Evolutionary conservation across 2,329 filamentous ascomycete genomes (phyloP).

Genomic region (Exophiala xenobiotica): DNA sequence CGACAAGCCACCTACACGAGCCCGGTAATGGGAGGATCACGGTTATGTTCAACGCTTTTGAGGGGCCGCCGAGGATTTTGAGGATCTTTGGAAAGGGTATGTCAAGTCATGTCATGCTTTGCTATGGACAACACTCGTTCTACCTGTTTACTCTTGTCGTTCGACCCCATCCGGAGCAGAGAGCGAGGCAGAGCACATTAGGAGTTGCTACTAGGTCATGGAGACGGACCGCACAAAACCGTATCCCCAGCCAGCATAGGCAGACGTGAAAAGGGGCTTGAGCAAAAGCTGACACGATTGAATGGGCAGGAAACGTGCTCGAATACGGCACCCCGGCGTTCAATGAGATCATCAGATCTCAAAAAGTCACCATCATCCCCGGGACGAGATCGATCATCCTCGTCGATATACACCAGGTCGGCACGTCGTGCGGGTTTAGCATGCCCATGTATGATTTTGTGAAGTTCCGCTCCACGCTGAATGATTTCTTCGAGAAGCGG

Average conservation of each 20-base stretch:
- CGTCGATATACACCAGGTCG: constrained; percentile 62
- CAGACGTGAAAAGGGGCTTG: neutral
- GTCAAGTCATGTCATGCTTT: neutral
- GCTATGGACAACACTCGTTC: no score
- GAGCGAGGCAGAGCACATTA: neutral
- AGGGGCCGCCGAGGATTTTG: constrained; percentile 59
- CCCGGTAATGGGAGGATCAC: constrained; percentile 66
- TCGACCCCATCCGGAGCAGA: no score
- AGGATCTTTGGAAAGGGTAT: constrained; percentile 38
- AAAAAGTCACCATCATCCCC: constrained; percentile 36
- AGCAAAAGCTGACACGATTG: neutral
- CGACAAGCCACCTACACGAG: constrained; percentile 72
- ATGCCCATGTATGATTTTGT: constrained; percentile 41
- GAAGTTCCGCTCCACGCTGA: constrained; percentile 24
- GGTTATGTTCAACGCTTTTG: constrained; percentile 71
- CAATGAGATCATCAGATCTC: constrained; percentile 37
- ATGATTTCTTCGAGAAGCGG: constrained; percentile 29
- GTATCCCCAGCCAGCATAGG: no score
- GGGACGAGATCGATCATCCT: constrained; percentile 62
- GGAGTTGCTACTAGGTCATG: no score
- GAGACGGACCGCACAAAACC: no score
- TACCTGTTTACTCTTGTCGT: no score
- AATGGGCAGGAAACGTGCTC: constrained; percentile 58
- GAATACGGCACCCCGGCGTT: constrained; percentile 60
- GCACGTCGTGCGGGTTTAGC: constrained; percentile 66